Evolutionary conservation across 208 protist species (phyloP).

Genomic region (Leishmania martiniquensis): DNA sequence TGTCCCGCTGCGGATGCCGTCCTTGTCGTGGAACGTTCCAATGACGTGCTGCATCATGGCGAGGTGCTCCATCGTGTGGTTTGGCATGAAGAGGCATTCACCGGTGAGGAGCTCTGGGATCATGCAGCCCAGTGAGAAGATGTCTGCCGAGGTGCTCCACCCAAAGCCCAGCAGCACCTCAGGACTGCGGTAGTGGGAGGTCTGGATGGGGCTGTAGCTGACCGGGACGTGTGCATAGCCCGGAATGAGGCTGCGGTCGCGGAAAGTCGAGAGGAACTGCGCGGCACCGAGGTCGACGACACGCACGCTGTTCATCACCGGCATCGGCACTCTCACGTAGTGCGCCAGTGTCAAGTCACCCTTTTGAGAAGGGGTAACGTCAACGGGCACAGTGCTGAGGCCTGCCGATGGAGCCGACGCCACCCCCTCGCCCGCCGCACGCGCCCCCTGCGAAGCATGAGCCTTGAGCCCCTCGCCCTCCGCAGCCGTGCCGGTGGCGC

Average conservation of each 20-base stretch:
- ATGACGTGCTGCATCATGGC: constrained; percentile 80
- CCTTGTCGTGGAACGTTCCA: constrained; percentile 45
- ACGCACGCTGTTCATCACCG: constrained; percentile 65
- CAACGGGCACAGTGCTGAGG: constrained; percentile 28
- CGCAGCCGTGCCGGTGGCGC: not conserved
- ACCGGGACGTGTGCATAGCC: constrained; percentile 43
- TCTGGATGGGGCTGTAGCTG: constrained; percentile 77
- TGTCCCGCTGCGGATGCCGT: constrained; percentile 27
- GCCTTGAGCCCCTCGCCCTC: not conserved
- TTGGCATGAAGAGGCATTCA: constrained; percentile 75
- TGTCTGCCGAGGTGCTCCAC: constrained; percentile 68
- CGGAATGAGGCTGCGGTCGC: constrained; percentile 39
- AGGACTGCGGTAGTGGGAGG: constrained; percentile 78
- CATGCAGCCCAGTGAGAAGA: constrained; percentile 88
- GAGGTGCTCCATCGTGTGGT: constrained; percentile 79
- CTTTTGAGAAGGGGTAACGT: constrained; percentile 21
- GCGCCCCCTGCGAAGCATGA: not conserved
- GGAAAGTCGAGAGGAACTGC: constrained; percentile 56
- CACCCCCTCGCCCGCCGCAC: not conserved
- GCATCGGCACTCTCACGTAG: constrained; percentile 48
- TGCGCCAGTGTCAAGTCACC: constrained; percentile 26
- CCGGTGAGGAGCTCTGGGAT: constrained; percentile 80
- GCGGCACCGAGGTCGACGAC: constrained; percentile 79
- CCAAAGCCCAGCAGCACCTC: constrained; percentile 82
- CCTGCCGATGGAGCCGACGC: constrained; percentile 2